Base-by-base conservation (phyloP, 2,329 filamentous ascomycete species). In the Paracoccidioides lutzii region DNA sequence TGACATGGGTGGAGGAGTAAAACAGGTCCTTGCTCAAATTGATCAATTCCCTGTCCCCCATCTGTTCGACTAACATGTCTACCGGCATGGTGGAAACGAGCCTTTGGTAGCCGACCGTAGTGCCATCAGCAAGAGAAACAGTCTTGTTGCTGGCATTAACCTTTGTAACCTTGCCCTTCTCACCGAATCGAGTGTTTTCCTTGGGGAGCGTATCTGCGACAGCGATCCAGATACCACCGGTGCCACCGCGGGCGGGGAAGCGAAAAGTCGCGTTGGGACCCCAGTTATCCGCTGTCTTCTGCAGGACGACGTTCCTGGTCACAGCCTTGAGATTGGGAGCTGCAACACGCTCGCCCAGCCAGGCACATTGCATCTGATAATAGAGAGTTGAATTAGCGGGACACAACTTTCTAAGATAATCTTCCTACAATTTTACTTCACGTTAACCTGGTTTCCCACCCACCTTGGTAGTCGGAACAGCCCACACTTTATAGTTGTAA, bases 401-500 rank as follows among this genome's bases (percentile, higher is more conserved):
- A 46, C 6, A 22, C 22, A 30, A 44, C 4, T 22, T 22, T 22
- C 22, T 22, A 22, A 22, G 22, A 22, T 22, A 22, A 22, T 22
- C 22, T 22, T 2, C 22, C 22, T 22, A 22, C 22, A 22, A 22
- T 1, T 22, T 22, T 22, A 22, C 2, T 22, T 22, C 1, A 22
- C 22, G 22, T 22, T 22, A 22, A 22, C 22, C 22, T 2, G 49
- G 37, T 14, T 33, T 50, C 15, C 15, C 32, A 61, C 79, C 66
- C 80, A 94, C 89, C 84, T 95, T 95, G 64, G 87, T 95, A 56
- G 91, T 96, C 58, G 93, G 93, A 66, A 97, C 91, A 60, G 93
- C 93, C 93, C 93, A 98, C 71, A 98, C 93, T 79, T 98, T 98
- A 84, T 85, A 98, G 83, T 98, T 98, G 81, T 98, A 98, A 55